Base-by-base conservation (phyloP, 108 stramenopile species). In the Skeletonema menzelii region DNA sequence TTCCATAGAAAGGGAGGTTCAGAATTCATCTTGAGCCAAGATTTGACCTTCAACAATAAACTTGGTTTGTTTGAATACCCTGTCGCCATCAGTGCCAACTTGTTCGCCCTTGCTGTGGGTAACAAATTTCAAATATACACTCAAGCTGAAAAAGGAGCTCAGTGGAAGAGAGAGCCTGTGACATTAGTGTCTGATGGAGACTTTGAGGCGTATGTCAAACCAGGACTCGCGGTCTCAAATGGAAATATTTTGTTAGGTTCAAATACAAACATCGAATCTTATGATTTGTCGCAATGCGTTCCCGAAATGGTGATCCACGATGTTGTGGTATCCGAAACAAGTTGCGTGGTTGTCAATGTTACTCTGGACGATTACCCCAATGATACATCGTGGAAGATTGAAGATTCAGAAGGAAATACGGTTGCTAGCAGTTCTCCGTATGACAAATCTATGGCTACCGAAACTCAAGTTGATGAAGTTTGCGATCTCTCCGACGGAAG, bases 31-130 rank as follows among this genome's bases (percentile, higher is more conserved):
- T 15, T 62, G 38, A 63, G 49, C 27, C 70, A 72, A 55, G 30
- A 72, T 27, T 32, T 63, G 70, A 61, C 49, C 32, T 72, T 72
- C 31, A 27, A 62, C 8, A 20, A 31, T 32, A n/a, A 59, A 14
- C 4, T 10, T 22, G 31, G 37, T 61, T 55, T 72, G 62, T 72
- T 34, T 27, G 70, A 63, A 22, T 72, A 72, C 19, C 70, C 70
- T 1, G 24, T 72, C 20, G 10, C 22, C 5, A 20, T 47, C 17
- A 46, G 49, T 37, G 61, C 10, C 7, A 72, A 72, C 44, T 46
- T 72, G 42, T 61, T 72, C 44, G 28, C 32, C n/a, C 30, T 72
- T 32, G 59, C 70, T 8, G 60, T 63, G 62, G 62, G 10, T 11
- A 72, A 72, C 46, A 34, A 72, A 17, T 27, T 63, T 5, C 17